Conservation (phyloP, 2,329 filamentous ascomycete species). For the Chaetothyriales sp. region DNA sequence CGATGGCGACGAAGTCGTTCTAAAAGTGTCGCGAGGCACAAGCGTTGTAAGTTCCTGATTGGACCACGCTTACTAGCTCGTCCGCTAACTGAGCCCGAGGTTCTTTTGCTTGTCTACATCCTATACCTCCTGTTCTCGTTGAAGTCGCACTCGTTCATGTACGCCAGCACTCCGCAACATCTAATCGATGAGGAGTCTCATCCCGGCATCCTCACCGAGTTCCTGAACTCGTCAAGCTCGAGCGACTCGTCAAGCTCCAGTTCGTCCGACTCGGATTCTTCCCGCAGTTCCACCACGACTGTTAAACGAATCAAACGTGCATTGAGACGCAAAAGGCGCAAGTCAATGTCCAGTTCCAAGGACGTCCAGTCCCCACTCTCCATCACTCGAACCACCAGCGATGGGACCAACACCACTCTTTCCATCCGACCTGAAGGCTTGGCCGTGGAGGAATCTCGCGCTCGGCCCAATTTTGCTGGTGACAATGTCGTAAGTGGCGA, state of each 20-base stretch:
- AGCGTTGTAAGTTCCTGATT: constrained; percentile 47
- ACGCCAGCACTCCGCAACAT: constrained; percentile 81
- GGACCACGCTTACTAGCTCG: constrained; percentile 12
- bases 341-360: constrained; percentile 60
- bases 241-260: constrained; percentile 42
- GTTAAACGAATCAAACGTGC: constrained; percentile 63
- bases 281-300: constrained; percentile 56
- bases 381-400: neutral
- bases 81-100: constrained; percentile 34
- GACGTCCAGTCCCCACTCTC: constrained; percentile 32
- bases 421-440: neutral
- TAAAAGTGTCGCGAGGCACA: constrained; percentile 79
- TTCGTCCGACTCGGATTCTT: constrained; percentile 43
- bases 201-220: constrained; percentile 68
- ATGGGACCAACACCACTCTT: neutral
- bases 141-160: constrained; percentile 83
- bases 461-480: neutral
- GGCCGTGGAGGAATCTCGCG: neutral
- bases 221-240: constrained; percentile 57
- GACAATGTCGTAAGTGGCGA: constrained; percentile 33
- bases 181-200: constrained; percentile 85
- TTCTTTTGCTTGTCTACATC: constrained; percentile 62
- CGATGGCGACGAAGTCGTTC: constrained; percentile 54
- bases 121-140: constrained; percentile 82
- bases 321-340: constrained; percentile 58